phyloP scores from a whole-genome alignment of 345 rosid species.

The Euphorbia tirucalli region DNA sequence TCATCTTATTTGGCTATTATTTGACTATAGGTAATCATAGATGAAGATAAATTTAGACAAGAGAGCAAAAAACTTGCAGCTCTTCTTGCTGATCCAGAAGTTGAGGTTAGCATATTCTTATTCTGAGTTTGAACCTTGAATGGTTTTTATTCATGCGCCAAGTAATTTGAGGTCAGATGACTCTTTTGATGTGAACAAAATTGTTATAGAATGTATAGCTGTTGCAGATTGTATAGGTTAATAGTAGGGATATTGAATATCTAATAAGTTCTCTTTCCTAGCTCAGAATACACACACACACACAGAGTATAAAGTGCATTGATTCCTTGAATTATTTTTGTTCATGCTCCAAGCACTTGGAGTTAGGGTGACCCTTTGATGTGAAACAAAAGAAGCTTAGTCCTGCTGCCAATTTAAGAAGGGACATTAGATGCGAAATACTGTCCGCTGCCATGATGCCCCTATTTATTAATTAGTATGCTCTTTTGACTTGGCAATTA shows the following conservation, averaged over 20 bases:
- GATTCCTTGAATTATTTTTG: neutral
- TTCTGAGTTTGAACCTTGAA: neutral
- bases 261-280: too few species aligned
- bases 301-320: too few species aligned
- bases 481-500: neutral
- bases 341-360: neutral
- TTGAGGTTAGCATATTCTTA: slow-evolving; percentile 59
- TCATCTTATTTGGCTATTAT: slow-evolving; percentile 14
- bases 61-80: slow-evolving; percentile 78
- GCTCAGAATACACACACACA: too few species aligned
- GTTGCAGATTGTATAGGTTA: too few species aligned
- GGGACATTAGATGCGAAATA: neutral
- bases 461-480: neutral
- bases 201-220: too few species aligned
- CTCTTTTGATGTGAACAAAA: neutral
- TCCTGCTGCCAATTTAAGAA: neutral
- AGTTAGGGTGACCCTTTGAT: neutral
- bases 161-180: neutral
- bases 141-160: slow-evolving; percentile 4
- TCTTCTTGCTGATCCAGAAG: slow-evolving; percentile 89
- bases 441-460: neutral
- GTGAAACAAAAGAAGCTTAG: neutral
- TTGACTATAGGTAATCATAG: slow-evolving; percentile 49
- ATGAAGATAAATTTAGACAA: slow-evolving; percentile 65
- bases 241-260: too few species aligned